phyloP scores from a whole-genome alignment of 495 filamentous ascomycete species.

The Sphaerosporella brunnea region DNA sequence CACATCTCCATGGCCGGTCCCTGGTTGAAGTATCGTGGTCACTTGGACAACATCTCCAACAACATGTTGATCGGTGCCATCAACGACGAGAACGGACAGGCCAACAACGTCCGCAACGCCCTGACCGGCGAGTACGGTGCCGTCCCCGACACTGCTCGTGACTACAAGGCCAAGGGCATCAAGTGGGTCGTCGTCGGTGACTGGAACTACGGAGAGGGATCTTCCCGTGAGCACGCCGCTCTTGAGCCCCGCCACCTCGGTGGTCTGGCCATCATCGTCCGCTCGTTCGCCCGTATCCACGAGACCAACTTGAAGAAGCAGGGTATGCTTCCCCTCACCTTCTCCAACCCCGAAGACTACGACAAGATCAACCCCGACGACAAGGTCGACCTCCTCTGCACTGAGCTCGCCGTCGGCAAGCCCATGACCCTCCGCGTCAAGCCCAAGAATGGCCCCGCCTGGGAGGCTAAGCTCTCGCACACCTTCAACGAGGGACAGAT shows the following conservation, averaged over 20 bases:
- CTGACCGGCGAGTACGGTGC: constrained; percentile 66
- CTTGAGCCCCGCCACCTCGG: constrained; percentile 95
- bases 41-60: constrained; percentile 99
- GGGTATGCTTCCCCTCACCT: constrained; percentile 97
- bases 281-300: constrained; percentile 96
- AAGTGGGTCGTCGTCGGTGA: constrained; percentile 97
- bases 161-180: constrained; percentile 93
- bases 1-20: constrained; percentile 99
- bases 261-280: constrained; percentile 90
- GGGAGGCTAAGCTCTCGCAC: constrained; percentile 70
- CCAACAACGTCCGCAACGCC: constrained; percentile 93
- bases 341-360: constrained; percentile 87
- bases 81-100: constrained; percentile 88
- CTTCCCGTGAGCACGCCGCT: constrained; percentile 92
- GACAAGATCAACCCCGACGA: constrained; percentile 90
- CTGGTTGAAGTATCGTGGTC: constrained; percentile 99
- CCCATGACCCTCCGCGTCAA: constrained; percentile 83
- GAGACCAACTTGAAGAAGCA: constrained; percentile 99
- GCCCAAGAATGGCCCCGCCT: constrained; percentile 62
- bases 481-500: constrained; percentile 96
- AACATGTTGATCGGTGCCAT: constrained; percentile 99
- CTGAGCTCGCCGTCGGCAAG: constrained; percentile 81
- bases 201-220: constrained; percentile 99
- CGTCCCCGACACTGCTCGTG: constrained; percentile 85
- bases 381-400: constrained; percentile 57